phyloP scores from a whole-genome alignment of 2,329 filamentous ascomycete genomes.

The Colletotrichum sp. region DNA sequence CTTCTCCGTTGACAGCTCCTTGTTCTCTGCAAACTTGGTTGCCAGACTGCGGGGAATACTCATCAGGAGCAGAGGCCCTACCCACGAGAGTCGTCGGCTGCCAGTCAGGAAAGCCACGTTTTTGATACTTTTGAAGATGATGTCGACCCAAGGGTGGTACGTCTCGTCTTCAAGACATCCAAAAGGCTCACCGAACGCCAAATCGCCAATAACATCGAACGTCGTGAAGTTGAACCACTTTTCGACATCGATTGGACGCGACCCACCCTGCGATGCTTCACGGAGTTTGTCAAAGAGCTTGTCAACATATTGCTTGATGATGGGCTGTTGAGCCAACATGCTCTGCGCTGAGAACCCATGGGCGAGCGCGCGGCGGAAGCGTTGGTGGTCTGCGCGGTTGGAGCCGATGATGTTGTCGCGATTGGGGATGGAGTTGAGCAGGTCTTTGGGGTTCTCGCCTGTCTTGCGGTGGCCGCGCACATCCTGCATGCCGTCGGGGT shows the following conservation, averaged over 20 bases:
- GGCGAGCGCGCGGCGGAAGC: slow-evolving; percentile 24
- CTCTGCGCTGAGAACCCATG: slow-evolving; percentile 33
- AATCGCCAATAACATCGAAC: slow-evolving; percentile 25
- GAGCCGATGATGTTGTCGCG: slow-evolving; percentile 21
- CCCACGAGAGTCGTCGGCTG: neutral
- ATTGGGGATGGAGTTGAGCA: neutral
- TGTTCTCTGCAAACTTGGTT: neutral
- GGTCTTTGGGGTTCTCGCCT: neutral
- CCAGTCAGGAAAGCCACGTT: neutral
- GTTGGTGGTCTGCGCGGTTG: slow-evolving; percentile 21
- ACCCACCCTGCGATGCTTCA: neutral
- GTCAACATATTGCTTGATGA: slow-evolving; percentile 31
- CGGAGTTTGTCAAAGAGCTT: slow-evolving; percentile 25
- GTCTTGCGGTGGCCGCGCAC: slow-evolving; percentile 37
- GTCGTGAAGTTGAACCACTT: slow-evolving; percentile 12
- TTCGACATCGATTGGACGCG: slow-evolving; percentile 18
- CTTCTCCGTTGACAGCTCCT: neutral
- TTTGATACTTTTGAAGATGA: slow-evolving; percentile 18
- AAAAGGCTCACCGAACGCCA: slow-evolving; percentile 25
- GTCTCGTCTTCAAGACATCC: slow-evolving; percentile 9
- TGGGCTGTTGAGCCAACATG: slow-evolving; percentile 33
- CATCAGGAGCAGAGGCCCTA: neutral
- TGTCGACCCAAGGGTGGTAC: slow-evolving; percentile 21
- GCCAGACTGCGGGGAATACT: neutral
- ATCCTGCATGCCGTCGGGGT: slow-evolving; percentile 41